Conservation (phyloP, 2,329 filamentous ascomycete species). For the Emmonsia crescens region DNA sequence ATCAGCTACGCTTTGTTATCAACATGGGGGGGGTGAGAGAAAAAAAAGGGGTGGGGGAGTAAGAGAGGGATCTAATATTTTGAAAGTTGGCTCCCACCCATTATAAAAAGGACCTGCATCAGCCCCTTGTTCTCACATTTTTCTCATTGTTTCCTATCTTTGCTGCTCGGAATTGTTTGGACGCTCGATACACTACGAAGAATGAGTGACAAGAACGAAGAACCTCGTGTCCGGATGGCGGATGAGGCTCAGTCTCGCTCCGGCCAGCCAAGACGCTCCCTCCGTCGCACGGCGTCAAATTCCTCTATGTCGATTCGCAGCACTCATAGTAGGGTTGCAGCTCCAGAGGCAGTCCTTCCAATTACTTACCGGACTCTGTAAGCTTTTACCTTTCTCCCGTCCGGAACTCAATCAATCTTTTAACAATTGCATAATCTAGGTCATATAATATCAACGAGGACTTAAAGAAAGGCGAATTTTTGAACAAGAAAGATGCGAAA, state of each 20-base stretch:
- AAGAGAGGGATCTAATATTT: background rate
- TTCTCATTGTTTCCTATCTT: background rate
- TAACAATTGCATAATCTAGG: constrained; percentile 3
- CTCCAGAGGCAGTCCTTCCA: constrained; percentile 10
- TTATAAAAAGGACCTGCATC: background rate
- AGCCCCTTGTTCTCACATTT: background rate
- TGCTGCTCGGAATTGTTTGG: background rate
- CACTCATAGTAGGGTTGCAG: constrained; percentile 8
- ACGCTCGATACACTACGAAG: background rate
- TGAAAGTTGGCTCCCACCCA: background rate
- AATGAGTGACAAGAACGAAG: constrained; percentile 8
- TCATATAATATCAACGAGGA: constrained; percentile 12
- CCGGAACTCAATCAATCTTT: background rate
- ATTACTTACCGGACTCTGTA: constrained; percentile 13
- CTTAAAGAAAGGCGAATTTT: background rate
- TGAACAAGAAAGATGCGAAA: constrained; percentile 1
- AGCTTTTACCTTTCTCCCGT: background rate
- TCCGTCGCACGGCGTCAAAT: constrained; percentile 7
- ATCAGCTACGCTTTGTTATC: background rate
- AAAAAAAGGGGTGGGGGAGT: background rate
- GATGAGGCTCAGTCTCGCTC: constrained; percentile 6
- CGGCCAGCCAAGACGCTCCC: constrained; percentile 5
- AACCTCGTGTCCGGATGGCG: constrained; percentile 8
- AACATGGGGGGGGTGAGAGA: too few relatives aligned
- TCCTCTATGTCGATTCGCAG: constrained; percentile 11